Evolutionary conservation across 768 basidiomycete genomes (phyloP).

Genomic region (Leccinum arenicola): DNA sequence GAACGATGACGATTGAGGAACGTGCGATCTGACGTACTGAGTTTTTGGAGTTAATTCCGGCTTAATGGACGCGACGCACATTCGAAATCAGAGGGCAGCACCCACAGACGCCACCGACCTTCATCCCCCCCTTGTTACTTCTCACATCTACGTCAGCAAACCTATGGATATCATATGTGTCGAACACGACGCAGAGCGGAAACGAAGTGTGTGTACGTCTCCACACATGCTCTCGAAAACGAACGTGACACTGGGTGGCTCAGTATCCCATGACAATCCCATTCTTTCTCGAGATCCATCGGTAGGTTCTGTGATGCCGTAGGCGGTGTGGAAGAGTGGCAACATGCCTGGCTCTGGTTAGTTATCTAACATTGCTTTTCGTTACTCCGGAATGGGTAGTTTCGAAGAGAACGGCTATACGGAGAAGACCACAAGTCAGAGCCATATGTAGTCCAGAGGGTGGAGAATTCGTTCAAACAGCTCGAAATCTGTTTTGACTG

Average conservation of each 20-base stretch:
- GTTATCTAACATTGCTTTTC: conserved; percentile 52
- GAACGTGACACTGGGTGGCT: neutral
- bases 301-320: conserved; percentile 67
- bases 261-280: conserved; percentile 82
- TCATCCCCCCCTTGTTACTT: neutral
- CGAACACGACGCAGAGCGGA: neutral
- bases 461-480: conserved; percentile 70
- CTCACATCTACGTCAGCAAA: neutral
- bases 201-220: neutral
- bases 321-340: conserved; percentile 78
- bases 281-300: conserved; percentile 82
- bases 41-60: neutral
- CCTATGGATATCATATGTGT: neutral
- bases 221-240: neutral
- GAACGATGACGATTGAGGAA: neutral
- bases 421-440: conserved; percentile 79
- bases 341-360: conserved; percentile 84
- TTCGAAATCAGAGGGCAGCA: conserved; percentile 52
- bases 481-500: conserved; percentile 52
- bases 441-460: conserved; percentile 51
- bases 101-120: conserved; percentile 42
- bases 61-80: conserved; percentile 1
- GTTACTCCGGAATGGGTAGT: neutral
- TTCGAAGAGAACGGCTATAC: conserved; percentile 42
- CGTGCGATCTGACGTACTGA: neutral